Evolutionary conservation across 2,329 filamentous ascomycete genomes (phyloP).

Genomic region (Polytolypa hystricis): DNA sequence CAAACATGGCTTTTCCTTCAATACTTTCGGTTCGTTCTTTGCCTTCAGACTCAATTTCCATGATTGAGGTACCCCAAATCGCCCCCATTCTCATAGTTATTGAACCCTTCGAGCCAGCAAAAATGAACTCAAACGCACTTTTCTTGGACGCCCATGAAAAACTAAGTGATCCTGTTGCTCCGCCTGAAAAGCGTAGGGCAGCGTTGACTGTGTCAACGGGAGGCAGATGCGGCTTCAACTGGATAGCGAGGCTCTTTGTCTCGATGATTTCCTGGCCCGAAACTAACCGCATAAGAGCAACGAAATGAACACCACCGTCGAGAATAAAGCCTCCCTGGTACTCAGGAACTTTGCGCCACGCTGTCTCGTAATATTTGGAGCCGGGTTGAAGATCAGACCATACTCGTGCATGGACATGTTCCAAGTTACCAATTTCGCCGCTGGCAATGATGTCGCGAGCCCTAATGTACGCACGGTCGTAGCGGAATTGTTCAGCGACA

Average conservation of each 20-base stretch:
- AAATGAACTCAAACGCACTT: constrained; percentile 36
- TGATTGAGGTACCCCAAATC: constrained; percentile 25
- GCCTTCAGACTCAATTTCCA: constrained; percentile 37
- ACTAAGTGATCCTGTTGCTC: constrained; percentile 39
- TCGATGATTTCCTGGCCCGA: constrained; percentile 34
- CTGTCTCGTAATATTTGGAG: constrained; percentile 46
- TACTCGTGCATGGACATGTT: constrained; percentile 40
- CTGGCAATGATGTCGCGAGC: constrained; percentile 34
- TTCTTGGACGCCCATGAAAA: constrained; percentile 44
- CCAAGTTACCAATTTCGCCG: constrained; percentile 34
- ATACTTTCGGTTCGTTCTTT: constrained; percentile 43
- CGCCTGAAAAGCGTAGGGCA: constrained; percentile 36
- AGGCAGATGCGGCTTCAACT: constrained; percentile 41
- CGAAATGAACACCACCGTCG: constrained; percentile 47
- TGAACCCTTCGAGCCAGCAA: constrained; percentile 42
- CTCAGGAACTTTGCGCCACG: constrained; percentile 45
- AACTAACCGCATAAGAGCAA: constrained; percentile 41
- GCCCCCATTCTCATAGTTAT: constrained; percentile 33
- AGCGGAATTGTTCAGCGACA: constrained; percentile 50
- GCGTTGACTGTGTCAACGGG: constrained; percentile 49
- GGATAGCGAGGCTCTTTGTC: constrained; percentile 37
- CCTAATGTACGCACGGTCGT: constrained; percentile 36
- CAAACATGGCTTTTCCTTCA: constrained; percentile 29
- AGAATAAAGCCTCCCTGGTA: constrained; percentile 51
- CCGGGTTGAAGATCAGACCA: constrained; percentile 35